These are phyloP conservation scores for Vanderwaltozyma tropicalis DNA, from an alignment of 805 yeast genomes.

Conservation along the genomic window DNA sequence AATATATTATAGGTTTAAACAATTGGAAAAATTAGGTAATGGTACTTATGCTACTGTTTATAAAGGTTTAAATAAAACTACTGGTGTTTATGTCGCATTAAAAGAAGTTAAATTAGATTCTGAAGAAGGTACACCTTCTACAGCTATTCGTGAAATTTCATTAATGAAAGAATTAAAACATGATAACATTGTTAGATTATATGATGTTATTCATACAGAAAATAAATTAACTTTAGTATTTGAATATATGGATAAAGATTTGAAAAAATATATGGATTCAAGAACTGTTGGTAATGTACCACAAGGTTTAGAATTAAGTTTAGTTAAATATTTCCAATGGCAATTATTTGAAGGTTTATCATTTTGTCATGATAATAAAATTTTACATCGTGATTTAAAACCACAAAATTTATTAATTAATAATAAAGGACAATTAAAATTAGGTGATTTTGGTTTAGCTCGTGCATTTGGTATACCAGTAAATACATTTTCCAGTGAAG, in stretches of 20 bases:
- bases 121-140: constrained; percentile 97
- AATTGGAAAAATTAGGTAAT: constrained; percentile 30
- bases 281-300: constrained; percentile 23
- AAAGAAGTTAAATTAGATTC: constrained; percentile 92
- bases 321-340: constrained; percentile 88
- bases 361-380: constrained; percentile 90
- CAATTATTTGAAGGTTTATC: constrained; percentile 85
- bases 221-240: constrained; percentile 88
- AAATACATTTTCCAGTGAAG: constrained; percentile 95
- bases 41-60: constrained; percentile 97
- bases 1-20: constrained; percentile 19
- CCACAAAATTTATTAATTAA: constrained; percentile 93
- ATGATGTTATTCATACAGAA: constrained; percentile 92
- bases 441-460: constrained; percentile 91
- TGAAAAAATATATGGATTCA: constrained; percentile 93
- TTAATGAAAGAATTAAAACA: constrained; percentile 87
- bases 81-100: constrained; percentile 89
- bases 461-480: constrained; percentile 96
- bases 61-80: constrained; percentile 85
- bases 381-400: constrained; percentile 88
- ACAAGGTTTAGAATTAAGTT: constrained; percentile 29
- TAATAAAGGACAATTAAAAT: constrained; percentile 86
- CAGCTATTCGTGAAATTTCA: constrained; percentile 94
- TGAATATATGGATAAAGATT: constrained; percentile 87
- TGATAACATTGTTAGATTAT: constrained; percentile 82